Conservation (phyloP, 148 eudicot genomes). For the Drosera capensis region DNA sequence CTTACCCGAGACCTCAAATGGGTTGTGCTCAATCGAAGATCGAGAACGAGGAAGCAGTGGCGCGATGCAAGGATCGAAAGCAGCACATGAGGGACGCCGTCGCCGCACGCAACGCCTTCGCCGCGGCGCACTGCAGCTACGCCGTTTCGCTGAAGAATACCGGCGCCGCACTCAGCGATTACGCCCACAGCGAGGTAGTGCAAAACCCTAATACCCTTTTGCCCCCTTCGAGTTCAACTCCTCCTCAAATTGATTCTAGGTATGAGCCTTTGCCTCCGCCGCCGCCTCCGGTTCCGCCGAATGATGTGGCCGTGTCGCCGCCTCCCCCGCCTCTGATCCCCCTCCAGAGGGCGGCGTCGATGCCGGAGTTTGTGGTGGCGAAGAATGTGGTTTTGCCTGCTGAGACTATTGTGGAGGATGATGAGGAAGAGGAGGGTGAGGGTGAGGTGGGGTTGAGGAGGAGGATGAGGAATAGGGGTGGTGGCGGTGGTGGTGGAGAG, state of each 20-base stretch:
- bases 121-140: slow-evolving; percentile 61
- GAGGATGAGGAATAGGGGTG: slow-evolving; percentile 14
- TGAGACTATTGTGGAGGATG: slow-evolving; percentile 39
- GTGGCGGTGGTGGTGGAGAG: slow-evolving; percentile 5
- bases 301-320: slow-evolving; percentile 10
- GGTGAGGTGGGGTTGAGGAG: slow-evolving; percentile 18
- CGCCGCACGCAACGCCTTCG: slow-evolving; percentile 62
- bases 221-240: slow-evolving; percentile 5
- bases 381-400: slow-evolving; percentile 9
- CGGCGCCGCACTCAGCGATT: slow-evolving; percentile 80
- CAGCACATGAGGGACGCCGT: slow-evolving; percentile 51
- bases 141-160: slow-evolving; percentile 52
- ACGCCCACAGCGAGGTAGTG: slow-evolving; percentile 45
- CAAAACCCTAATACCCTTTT: slow-evolving; percentile 11
- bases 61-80: slow-evolving; percentile 70
- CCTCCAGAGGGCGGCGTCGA: slow-evolving; percentile 55
- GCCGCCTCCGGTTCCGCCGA: slow-evolving; percentile 1
- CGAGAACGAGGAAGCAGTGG: slow-evolving; percentile 82
- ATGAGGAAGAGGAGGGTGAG: slow-evolving; percentile 22
- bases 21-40: slow-evolving; percentile 86
- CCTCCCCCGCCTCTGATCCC: too few relatives aligned
- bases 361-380: slow-evolving; percentile 47
- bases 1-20: slow-evolving; percentile 16
- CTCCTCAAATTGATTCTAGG: too few relatives aligned
- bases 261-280: slow-evolving; percentile 7